A percentile compares a stretch with the other conserved stretches of the same genome.
These are phyloP conservation scores for Eucalyptus pauciflora DNA, from an alignment of 345 rosid genomes.

Conservation along the genomic window DNA sequence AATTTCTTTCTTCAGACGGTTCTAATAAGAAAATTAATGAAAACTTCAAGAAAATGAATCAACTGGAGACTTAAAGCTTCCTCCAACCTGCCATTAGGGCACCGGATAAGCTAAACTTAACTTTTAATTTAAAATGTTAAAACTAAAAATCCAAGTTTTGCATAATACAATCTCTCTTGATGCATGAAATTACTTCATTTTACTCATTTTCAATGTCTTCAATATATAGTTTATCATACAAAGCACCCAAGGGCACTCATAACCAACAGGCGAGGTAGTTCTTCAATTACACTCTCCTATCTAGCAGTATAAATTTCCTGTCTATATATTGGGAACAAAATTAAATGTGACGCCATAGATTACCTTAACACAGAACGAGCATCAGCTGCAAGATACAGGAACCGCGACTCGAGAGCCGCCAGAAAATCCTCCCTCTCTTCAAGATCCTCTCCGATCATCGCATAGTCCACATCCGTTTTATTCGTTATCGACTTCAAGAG, in stretches of 20 bases:
- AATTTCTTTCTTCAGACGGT: background rate
- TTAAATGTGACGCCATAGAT: background rate
- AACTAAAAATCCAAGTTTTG: background rate
- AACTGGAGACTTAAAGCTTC: background rate
- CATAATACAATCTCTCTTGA: background rate
- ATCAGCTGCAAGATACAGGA: slow-evolving; percentile 91
- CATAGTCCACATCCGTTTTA: slow-evolving; percentile 37
- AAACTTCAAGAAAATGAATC: background rate
- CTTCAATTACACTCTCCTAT: background rate
- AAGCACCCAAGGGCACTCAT: background rate
- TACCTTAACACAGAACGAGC: slow-evolving; percentile 85
- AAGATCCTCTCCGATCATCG: slow-evolving; percentile 53
- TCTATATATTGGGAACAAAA: background rate
- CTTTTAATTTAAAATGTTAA: background rate
- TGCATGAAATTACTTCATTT: background rate
- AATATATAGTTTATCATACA: background rate
- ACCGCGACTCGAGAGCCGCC: slow-evolving; percentile 64
- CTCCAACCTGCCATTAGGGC: background rate
- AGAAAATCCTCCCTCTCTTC: slow-evolving; percentile 57
- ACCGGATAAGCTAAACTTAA: background rate
- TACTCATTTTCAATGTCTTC: background rate
- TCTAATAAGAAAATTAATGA: background rate
- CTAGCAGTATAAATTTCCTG: background rate
- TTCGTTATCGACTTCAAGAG: slow-evolving; percentile 56
- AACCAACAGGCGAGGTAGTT: background rate